phyloP scores from a whole-genome alignment of 805 yeast genomes.

The Helenozyma rhizophorensis region DNA sequence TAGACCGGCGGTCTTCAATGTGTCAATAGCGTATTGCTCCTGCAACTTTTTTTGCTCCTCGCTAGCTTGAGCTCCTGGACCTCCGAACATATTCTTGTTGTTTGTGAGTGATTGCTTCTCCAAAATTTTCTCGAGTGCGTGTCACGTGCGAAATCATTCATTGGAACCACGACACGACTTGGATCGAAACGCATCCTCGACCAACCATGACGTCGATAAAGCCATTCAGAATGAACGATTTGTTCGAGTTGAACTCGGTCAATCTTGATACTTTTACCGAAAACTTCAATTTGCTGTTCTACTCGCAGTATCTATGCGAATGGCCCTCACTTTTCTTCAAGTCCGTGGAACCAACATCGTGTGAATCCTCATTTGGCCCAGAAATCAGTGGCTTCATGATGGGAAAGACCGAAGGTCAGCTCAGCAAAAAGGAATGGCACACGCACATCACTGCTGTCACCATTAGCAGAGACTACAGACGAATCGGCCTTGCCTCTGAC shows the following conservation, averaged over 20 bases:
- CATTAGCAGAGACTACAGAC: constrained; percentile 72
- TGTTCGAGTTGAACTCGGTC: constrained; percentile 66
- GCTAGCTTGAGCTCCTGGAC: constrained; percentile 42
- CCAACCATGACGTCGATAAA: constrained; percentile 75
- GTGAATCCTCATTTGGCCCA: constrained; percentile 11
- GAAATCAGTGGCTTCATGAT: constrained; percentile 72
- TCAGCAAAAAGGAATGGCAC: constrained; percentile 77
- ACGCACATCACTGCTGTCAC: constrained; percentile 96
- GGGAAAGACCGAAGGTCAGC: constrained; percentile 90
- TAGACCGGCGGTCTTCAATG: constrained; percentile 55
- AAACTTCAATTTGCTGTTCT: constrained; percentile 80
- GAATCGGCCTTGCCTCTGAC: constrained; percentile 81
- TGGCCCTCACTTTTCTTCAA: constrained; percentile 93
- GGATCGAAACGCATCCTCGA: no score
- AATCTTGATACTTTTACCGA: constrained; percentile 90
- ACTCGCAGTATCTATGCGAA: constrained; percentile 70
- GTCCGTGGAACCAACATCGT: constrained; percentile 42
- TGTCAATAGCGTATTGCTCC: constrained; percentile 56
- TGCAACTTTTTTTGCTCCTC: constrained; percentile 68
- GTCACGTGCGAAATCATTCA: constrained; percentile 4
- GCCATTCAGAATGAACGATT: constrained; percentile 85
- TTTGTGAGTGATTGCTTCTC: not conserved
- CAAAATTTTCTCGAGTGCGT: constrained; percentile 2
- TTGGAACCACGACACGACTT: no score
- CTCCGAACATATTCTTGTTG: constrained; percentile 38